Evolutionary conservation across 1,139 yeast genomes (phyloP).

Genomic region (Magnusiomyces fungicola): DNA sequence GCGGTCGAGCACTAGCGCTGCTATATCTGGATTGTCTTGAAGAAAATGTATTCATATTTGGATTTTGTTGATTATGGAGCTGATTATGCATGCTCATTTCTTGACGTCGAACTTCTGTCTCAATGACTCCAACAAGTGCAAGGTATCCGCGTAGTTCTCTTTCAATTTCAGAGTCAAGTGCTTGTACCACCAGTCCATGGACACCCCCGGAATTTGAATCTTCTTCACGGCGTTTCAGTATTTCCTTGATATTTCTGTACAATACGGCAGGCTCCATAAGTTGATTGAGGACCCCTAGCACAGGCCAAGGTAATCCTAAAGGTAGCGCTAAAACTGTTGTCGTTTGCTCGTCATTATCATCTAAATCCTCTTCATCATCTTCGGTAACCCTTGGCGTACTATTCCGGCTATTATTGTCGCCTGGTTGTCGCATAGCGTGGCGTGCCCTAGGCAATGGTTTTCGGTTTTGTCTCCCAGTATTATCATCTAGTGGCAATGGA

Average conservation of each 20-base stretch:
- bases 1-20: background rate
- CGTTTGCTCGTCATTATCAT: slow-evolving; percentile 8
- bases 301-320: slow-evolving; percentile 46
- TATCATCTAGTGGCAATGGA: slow-evolving; percentile 19
- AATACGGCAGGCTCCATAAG: slow-evolving; percentile 70
- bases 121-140: slow-evolving; percentile 47
- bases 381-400: too few species aligned
- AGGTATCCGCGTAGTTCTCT: slow-evolving; percentile 49
- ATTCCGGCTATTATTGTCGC: background rate
- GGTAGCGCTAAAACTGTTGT: slow-evolving; percentile 38
- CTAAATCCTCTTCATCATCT: background rate
- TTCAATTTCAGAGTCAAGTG: slow-evolving; percentile 53
- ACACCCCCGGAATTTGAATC: slow-evolving; percentile 14
- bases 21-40: background rate
- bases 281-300: slow-evolving; percentile 49
- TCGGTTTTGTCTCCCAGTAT: background rate
- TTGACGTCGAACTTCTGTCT: slow-evolving; percentile 31
- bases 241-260: slow-evolving; percentile 41
- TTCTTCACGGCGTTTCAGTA: slow-evolving; percentile 29
- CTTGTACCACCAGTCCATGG: slow-evolving; percentile 48
- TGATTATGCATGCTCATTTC: slow-evolving; percentile 14
- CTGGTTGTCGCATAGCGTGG: background rate
- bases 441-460: background rate
- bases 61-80: background rate
- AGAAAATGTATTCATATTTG: background rate